A percentile compares a stretch with the other conserved stretches of the same genome.
Evolutionary conservation across 192 early-diverging fungal genomes (phyloP).

Genomic region (Mortierella hygrophila): DNA sequence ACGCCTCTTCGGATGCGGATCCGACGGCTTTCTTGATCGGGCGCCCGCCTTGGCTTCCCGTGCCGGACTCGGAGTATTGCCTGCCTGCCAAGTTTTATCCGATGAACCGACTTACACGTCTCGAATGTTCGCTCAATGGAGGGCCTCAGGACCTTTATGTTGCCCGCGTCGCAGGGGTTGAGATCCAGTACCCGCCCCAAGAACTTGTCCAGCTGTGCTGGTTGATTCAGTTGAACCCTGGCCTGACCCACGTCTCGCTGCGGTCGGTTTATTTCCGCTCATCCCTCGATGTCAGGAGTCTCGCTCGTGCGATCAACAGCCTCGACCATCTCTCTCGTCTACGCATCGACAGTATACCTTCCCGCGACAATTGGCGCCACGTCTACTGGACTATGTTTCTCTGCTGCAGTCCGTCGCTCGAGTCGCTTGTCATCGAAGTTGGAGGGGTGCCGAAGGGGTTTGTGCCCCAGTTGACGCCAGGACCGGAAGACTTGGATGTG

Average conservation of each 20-base stretch:
- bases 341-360: not conserved
- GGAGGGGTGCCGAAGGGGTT: not conserved
- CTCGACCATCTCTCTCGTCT: not conserved
- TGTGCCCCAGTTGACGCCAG: not conserved
- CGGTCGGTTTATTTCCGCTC: not conserved
- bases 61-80: not conserved
- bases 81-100: not conserved
- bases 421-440: not conserved
- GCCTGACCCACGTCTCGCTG: not conserved
- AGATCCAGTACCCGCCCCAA: not conserved
- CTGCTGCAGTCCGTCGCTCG: not conserved
- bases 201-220: not conserved
- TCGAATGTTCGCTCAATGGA: not conserved
- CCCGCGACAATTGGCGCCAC: not conserved
- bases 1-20: no score
- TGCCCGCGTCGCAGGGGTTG: not conserved
- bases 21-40: not conserved
- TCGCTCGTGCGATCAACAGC: not conserved
- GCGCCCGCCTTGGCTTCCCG: not conserved
- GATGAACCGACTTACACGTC: not conserved
- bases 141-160: not conserved
- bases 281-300: not conserved
- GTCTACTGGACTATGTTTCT: conserved; percentile 4
- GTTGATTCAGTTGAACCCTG: not conserved
- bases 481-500: not conserved